Percentiles rank a stretch among this genome's conserved stretches.
phyloP scores from a whole-genome alignment of 2,329 filamentous ascomycete species.

The Exophiala sideris region DNA sequence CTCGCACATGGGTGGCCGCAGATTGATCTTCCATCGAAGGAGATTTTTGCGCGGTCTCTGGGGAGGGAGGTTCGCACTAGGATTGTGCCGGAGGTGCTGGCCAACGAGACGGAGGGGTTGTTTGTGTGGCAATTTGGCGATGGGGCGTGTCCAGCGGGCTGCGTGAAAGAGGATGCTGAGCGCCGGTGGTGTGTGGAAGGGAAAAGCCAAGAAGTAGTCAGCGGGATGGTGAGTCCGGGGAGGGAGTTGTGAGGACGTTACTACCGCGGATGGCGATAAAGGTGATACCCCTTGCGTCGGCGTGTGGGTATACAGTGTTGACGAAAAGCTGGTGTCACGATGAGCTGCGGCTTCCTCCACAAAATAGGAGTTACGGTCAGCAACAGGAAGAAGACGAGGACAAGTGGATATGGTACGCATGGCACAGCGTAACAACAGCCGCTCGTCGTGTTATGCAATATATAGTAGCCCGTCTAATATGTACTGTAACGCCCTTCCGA shows the following conservation, averaged over 20 bases:
- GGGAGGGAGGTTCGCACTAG: conserved; percentile 30
- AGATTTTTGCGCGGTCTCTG: conserved; percentile 44
- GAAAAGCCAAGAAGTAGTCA: not conserved
- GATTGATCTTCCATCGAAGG: conserved; percentile 46
- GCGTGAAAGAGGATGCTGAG: conserved; percentile 2
- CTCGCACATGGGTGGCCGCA: conserved; percentile 50
- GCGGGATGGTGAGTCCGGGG: not conserved
- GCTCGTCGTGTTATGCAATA: too few species aligned
- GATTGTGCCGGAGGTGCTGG: conserved; percentile 46
- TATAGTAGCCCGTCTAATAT: too few species aligned
- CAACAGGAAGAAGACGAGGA: too few species aligned
- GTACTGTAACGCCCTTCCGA: too few species aligned
- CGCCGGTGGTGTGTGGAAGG: not conserved
- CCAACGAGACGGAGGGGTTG: conserved; percentile 53
- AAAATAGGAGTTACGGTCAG: too few species aligned
- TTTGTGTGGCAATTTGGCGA: conserved; percentile 56
- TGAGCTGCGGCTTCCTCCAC: too few species aligned
- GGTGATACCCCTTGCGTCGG: too few species aligned
- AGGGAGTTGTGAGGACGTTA: not conserved
- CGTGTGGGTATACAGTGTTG: too few species aligned
- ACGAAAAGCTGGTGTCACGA: too few species aligned
- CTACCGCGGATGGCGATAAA: too few species aligned
- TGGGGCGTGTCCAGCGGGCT: conserved; percentile 11
- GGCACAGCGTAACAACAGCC: too few species aligned
- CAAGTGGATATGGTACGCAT: too few species aligned